phyloP scores from a whole-genome alignment of 75 land plant species.

The Sequoiadendron giganteum region DNA sequence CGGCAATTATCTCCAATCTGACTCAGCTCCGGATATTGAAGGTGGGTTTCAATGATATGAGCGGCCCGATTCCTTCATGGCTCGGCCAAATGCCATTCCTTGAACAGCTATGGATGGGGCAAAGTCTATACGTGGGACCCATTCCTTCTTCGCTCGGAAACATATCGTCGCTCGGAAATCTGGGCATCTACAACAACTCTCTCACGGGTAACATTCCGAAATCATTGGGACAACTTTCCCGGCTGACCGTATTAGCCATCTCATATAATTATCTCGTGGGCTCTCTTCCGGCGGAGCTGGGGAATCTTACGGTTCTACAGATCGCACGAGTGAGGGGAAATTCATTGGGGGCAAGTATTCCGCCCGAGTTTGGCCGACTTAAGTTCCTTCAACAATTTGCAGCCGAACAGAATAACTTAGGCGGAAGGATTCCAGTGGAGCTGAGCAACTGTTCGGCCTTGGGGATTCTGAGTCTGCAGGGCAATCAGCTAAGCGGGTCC shows the following conservation, averaged over 20 bases:
- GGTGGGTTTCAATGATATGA: not conserved
- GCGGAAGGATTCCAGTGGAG: constrained; percentile 39
- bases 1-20: not conserved
- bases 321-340: constrained; percentile 41
- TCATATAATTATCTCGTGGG: constrained; percentile 61
- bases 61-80: not conserved
- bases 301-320: constrained; percentile 29
- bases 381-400: not conserved
- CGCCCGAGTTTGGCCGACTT: constrained; percentile 42
- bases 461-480: constrained; percentile 21
- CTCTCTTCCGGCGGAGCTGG: constrained; percentile 48
- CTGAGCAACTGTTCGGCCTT: constrained; percentile 49
- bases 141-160: constrained; percentile 8
- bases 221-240: no score
- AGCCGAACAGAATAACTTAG: no score
- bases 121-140: not conserved
- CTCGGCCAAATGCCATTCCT: no score
- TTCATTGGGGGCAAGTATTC: constrained; percentile 47
- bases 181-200: constrained; percentile 44
- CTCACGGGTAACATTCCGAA: constrained; percentile 61
- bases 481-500: constrained; percentile 43
- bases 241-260: constrained; percentile 2
- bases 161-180: constrained; percentile 23
- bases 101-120: not conserved
- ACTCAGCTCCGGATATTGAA: no score